Evolutionary conservation across 768 basidiomycete genomes (phyloP).

Genomic region (Chalciporus piperatus): DNA sequence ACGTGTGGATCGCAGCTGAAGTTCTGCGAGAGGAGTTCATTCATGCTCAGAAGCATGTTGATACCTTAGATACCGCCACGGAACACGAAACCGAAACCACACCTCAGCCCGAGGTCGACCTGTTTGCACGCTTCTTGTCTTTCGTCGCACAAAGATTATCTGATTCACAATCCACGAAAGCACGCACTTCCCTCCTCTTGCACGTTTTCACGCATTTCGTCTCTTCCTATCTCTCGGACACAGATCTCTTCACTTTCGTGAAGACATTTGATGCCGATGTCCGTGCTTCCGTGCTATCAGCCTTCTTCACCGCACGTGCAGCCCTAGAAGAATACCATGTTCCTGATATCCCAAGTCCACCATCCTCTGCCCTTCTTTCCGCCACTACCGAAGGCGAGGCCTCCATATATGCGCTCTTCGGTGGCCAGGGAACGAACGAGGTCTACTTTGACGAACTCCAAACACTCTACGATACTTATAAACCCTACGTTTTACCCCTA

Average conservation of each 20-base stretch:
- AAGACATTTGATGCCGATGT: conserved; percentile 72
- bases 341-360: conserved; percentile 53
- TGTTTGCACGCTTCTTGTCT: conserved; percentile 79
- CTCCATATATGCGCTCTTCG: conserved; percentile 89
- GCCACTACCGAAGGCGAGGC: conserved; percentile 61
- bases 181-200: conserved; percentile 65
- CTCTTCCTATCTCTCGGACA: conserved; percentile 61
- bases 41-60: conserved; percentile 57
- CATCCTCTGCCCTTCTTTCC: conserved; percentile 65
- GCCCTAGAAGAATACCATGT: conserved; percentile 58
- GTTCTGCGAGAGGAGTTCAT: conserved; percentile 87
- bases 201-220: conserved; percentile 79
- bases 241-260: conserved; percentile 81
- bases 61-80: conserved; percentile 51
- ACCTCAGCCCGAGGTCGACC: conserved; percentile 67
- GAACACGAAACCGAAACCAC: conserved; percentile 55
- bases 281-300: conserved; percentile 70
- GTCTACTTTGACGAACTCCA: conserved; percentile 97
- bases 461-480: conserved; percentile 87
- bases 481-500: conserved; percentile 77
- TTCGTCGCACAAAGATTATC: conserved; percentile 67
- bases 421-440: conserved; percentile 97
- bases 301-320: conserved; percentile 78
- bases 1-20: conserved; percentile 93
- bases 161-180: conserved; percentile 48